Evolutionary conservation across 805 yeast genomes (phyloP).

Genomic region (Lipomyces japonicus): DNA sequence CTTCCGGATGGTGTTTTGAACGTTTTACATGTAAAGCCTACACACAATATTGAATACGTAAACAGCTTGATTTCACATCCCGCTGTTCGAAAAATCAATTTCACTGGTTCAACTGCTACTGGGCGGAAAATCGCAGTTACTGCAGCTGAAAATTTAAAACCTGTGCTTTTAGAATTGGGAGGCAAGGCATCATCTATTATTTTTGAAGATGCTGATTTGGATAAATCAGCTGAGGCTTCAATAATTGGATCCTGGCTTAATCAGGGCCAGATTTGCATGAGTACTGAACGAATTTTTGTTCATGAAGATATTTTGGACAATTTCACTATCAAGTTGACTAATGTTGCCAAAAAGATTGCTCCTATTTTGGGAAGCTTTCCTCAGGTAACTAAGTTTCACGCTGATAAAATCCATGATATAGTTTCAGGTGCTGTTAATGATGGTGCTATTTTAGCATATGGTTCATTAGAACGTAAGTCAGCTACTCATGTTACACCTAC

Average conservation of each 20-base stretch:
- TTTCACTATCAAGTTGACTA: slow-evolving; percentile 53
- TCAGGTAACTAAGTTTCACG: slow-evolving; percentile 51
- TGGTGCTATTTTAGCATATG: slow-evolving; percentile 46
- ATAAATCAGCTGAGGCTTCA: slow-evolving; percentile 60
- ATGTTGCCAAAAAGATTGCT: slow-evolving; percentile 78
- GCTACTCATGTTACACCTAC: slow-evolving; percentile 68
- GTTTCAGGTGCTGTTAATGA: slow-evolving; percentile 48
- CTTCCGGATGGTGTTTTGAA: slow-evolving; percentile 78
- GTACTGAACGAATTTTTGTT: slow-evolving; percentile 83
- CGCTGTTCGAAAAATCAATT: slow-evolving; percentile 71
- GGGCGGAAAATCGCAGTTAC: slow-evolving; percentile 68
- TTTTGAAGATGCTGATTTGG: slow-evolving; percentile 66
- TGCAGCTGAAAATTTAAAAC: slow-evolving; percentile 69
- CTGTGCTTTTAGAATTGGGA: slow-evolving; percentile 79
- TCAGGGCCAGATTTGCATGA: slow-evolving; percentile 92
- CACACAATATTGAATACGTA: slow-evolving; percentile 51
- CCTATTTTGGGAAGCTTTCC: slow-evolving; percentile 65
- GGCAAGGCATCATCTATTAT: slow-evolving; percentile 83
- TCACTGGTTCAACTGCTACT: slow-evolving; percentile 81
- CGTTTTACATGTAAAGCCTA: slow-evolving; percentile 42
- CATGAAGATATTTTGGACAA: slow-evolving; percentile 69
- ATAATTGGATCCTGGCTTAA: slow-evolving; percentile 78
- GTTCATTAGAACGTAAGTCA: slow-evolving; percentile 55
- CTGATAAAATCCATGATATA: slow-evolving; percentile 46
- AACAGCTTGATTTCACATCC: slow-evolving; percentile 71